Evolutionary conservation across 2,329 filamentous ascomycete species (phyloP), one percentile per base, ranked within the genome.

Genomic region (Arachnomyces sp.): DNA sequence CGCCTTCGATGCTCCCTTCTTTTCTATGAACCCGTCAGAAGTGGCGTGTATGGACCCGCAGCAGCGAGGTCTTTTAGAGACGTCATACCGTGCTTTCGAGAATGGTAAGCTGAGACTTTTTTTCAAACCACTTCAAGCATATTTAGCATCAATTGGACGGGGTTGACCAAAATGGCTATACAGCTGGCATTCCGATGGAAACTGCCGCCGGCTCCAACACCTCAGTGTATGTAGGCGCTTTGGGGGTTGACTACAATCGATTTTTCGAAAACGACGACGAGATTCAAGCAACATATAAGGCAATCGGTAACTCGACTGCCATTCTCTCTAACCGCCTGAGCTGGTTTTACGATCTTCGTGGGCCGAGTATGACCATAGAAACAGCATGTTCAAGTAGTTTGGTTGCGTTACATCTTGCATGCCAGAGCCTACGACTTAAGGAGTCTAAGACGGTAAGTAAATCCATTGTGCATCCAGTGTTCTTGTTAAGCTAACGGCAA

Each of bases 361-460:
- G 58, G 1, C 54, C 58, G 5, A 50, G 46, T 31, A 32, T 57
- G 8, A 53, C 46, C n/a, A 29, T 58, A 12, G 55, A 58, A 29
- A 56, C 56, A 8, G 56, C 49, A 7, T 61, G 57, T 39, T 54
- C 51, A 1, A 48, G 47, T 13, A 49, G 43, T 33, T 31, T 59
- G 4, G 38, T 50, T 15, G 58, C 53, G 1, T 25, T 63, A 1
- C 50, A 64, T 40, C 38, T 54, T 7, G 60, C 57, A 3, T 56
- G 51, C 34, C 51, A 54, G 32, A 34, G 39, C 20, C 40, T 60
- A 4, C 31, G 35, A 18, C 31, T 25, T 9, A 45, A 48, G 2
- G 48, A 53, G 13, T 39, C 42, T 16, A 37, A 43, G 13, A 37
- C 40, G 9, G 46, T 43, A 3, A 45, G 54, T 44, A 54, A 48